Evolutionary conservation across 306 rosid genomes (phyloP).

Genomic region (Rubus idaeus): DNA sequence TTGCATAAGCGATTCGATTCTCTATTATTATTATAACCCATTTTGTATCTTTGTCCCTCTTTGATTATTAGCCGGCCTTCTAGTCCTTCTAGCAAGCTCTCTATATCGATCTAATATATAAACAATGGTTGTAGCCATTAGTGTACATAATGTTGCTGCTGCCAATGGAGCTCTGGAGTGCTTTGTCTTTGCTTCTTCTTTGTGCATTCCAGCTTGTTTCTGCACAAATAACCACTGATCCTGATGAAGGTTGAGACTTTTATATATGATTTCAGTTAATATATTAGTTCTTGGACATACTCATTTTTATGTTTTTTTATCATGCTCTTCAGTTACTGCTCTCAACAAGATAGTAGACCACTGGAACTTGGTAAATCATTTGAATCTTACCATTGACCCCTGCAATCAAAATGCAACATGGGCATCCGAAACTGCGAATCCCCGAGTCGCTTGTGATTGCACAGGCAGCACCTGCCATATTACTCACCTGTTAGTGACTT

Average conservation of each 20-base stretch:
- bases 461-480: conserved; percentile 29
- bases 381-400: conserved; percentile 31
- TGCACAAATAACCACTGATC: conserved; percentile 25
- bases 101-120: background rate
- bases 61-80: conserved; percentile 29
- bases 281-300: background rate
- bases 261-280: background rate
- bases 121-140: background rate
- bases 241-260: conserved; percentile 34
- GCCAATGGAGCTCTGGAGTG: conserved; percentile 26
- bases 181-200: conserved; percentile 18
- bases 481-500: conserved; percentile 30
- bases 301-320: background rate
- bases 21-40: background rate
- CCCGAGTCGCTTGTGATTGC: conserved; percentile 33
- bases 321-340: conserved; percentile 28
- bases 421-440: conserved; percentile 33
- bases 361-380: conserved; percentile 31
- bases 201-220: conserved; percentile 27
- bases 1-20: conserved; percentile 3
- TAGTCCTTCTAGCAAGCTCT: background rate
- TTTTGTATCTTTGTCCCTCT: background rate
- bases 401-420: conserved; percentile 35
- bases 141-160: background rate
- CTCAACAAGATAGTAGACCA: conserved; percentile 29